Conservation (phyloP, 108 stramenopile genomes). For the Cyclotella kingstonii region DNA sequence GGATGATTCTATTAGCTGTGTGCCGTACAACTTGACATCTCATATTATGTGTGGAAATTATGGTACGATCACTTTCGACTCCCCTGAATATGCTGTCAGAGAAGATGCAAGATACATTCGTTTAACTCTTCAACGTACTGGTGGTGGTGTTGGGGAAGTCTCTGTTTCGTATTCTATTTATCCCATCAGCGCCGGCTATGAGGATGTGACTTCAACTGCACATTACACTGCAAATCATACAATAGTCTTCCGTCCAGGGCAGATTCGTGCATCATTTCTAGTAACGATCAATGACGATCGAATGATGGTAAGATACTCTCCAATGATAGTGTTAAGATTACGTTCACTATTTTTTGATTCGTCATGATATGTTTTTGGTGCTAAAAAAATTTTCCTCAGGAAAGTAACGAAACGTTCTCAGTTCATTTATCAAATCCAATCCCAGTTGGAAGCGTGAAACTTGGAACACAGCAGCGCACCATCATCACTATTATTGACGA, state of each 20-base stretch:
- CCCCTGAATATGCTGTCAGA: conserved; percentile 50
- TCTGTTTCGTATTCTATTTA: conserved; percentile 50
- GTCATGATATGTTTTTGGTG: neutral
- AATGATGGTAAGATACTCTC: conserved; percentile 34
- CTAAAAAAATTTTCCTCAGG: conserved; percentile 15
- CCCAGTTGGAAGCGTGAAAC: conserved; percentile 16
- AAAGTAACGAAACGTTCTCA: conserved; percentile 40
- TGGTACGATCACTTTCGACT: conserved; percentile 56
- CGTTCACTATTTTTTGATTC: neutral
- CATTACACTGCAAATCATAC: conserved; percentile 54
- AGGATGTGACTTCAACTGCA: conserved; percentile 51
- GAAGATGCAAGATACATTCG: conserved; percentile 49
- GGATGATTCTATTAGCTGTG: conserved; percentile 36
- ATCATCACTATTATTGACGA: conserved; percentile 61
- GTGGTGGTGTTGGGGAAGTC: conserved; percentile 60
- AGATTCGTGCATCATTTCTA: conserved; percentile 52
- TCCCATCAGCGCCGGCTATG: conserved; percentile 48
- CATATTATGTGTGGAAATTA: conserved; percentile 65
- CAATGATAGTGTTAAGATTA: neutral
- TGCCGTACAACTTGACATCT: conserved; percentile 27
- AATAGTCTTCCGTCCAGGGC: conserved; percentile 49
- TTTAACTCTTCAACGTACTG: conserved; percentile 50
- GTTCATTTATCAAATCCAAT: conserved; percentile 33
- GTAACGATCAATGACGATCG: conserved; percentile 66
- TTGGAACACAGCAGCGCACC: conserved; percentile 49